Base-by-base conservation (phyloP, 768 basidiomycete genomes). In the Cystobasidium onofrii region DNA sequence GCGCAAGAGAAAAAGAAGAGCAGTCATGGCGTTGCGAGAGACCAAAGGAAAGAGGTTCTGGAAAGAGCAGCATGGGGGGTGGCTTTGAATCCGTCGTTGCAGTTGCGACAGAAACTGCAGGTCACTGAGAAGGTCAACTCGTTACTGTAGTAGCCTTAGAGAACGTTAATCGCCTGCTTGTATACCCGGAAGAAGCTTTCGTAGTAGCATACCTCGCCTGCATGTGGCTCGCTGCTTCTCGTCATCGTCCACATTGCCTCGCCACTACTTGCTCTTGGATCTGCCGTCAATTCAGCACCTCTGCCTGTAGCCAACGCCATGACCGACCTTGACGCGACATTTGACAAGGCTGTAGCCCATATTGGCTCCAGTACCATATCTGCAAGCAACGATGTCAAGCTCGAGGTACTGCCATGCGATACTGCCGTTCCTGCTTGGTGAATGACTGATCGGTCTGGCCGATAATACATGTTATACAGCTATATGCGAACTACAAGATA, bases 401-500 rank as follows among this genome's bases (percentile, higher is more conserved):
- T 71, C 17, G 69, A 71, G 69, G 69, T 71, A 36, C n/a, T n/a
- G n/a, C n/a, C n/a, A n/a, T n/a, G n/a, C n/a, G n/a, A n/a, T n/a
- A n/a, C n/a, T n/a, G n/a, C n/a, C n/a, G n/a, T n/a, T 25, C 54
- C 23, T 25, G 29, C 54, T 12, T 23, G 20, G 18, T 23, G 20
- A 18, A 23, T 18, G 57, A 15, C 13, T 61, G 57, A 31, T 31
- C 57, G 36, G 29, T 27, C 57, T 61, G 57, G 29, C 57, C 31
- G 29, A 61, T 39, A 31, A 12, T 29, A 10, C 27, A 34, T 43
- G 36, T 15, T 36, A 17, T 3, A 7, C 27, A 71, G 69, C 23
- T 71, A 17, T 71, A 71, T 43, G 69, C 54, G 20, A 31, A 34
- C 54, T 71, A 71, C 69, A 71, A 71, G 69, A 71, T 71, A 33